Evolutionary conservation across 257 asterid species (phyloP), one percentile per base, ranked within the genome.

Genomic region (Solanum gandarillasii): DNA sequence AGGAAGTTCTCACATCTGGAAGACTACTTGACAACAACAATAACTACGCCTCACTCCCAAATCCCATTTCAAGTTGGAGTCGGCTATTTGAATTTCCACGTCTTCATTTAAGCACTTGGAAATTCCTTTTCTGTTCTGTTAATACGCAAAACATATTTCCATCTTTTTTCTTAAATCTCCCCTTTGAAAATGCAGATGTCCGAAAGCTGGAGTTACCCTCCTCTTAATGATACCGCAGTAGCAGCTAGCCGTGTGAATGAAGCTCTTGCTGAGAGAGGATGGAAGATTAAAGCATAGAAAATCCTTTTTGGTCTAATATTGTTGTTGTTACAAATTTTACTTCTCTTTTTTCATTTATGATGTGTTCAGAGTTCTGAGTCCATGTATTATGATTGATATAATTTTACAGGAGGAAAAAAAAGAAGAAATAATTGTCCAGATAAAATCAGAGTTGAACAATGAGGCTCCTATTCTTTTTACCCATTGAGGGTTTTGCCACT

Each of bases 161-260:
- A 7, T 43, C 38, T 7, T 16, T 29, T 48, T 67, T 87, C 76
- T 62, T 86, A 86, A 86, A 79, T 48, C 84, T 43, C 32, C 23
- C 3, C 78, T 83, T 18, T 12, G 8, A 38, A 39, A 62, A 74
- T 31, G 48, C 96, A 96, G 99, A 95, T 96, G 96, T 94, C 99
- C 23, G 98, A 95, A 82, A 92, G 92, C 91, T 96, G 99, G 99
- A 93, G 99, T 88, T 97, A 96, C 90, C 99, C 99, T 88, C 99
- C 99, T 32, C 86, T 97, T n/a, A 95, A 92, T 46, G 99, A 97
- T 87, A 94, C 97, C 39, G 92, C 95, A 71, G 96, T 92, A 85
- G 99, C 98, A 71, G 99, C 98, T 62, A 93, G 65, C 52, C 95
- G 89, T 87, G 99, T 97, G 85, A 98, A 86, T 68, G 93, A 92